Percentiles rank a stretch among this genome's conserved stretches.
Conservation (phyloP, 1,139 yeast genomes). For the Kodamaea sp. region DNA sequence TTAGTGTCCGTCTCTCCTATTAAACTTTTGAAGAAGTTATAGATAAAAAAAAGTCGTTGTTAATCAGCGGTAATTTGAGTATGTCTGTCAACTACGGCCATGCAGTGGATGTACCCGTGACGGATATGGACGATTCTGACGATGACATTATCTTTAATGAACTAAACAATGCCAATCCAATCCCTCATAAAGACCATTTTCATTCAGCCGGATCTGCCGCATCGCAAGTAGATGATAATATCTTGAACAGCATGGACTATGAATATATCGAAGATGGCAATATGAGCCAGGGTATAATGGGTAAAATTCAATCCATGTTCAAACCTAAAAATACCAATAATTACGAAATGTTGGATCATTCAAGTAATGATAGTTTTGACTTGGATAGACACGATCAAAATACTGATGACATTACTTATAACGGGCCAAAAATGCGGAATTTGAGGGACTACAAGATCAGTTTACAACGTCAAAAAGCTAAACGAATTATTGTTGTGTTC, state of each 20-base stretch:
- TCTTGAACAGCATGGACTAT: slow-evolving; percentile 23
- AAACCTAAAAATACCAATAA: neutral
- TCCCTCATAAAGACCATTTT: neutral
- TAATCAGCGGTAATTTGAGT: neutral
- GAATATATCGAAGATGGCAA: slow-evolving; percentile 11
- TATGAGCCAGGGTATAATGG: no score
- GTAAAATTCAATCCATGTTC: no score
- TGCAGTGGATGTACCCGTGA: slow-evolving; percentile 53
- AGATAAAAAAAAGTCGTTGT: slow-evolving; percentile 1
- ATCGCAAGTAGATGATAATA: slow-evolving; percentile 8
- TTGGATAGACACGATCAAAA: slow-evolving; percentile 8
- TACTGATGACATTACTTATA: slow-evolving; percentile 3
- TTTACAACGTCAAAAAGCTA: slow-evolving; percentile 15
- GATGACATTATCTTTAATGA: slow-evolving; percentile 40
- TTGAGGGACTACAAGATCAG: slow-evolving; percentile 29
- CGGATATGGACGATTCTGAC: slow-evolving; percentile 52
- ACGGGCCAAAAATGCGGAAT: slow-evolving; percentile 13
- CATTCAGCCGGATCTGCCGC: slow-evolving; percentile 8
- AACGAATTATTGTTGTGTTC: slow-evolving; percentile 8
- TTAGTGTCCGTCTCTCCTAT: no score
- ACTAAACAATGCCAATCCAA: slow-evolving; percentile 9
- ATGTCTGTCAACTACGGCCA: slow-evolving; percentile 23
- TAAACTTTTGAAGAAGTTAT: neutral
- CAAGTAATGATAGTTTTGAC: slow-evolving; percentile 6
- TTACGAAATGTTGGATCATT: slow-evolving; percentile 11